Base-by-base conservation (phyloP, 129 eudicot genomes). In the Silybum marianum region DNA sequence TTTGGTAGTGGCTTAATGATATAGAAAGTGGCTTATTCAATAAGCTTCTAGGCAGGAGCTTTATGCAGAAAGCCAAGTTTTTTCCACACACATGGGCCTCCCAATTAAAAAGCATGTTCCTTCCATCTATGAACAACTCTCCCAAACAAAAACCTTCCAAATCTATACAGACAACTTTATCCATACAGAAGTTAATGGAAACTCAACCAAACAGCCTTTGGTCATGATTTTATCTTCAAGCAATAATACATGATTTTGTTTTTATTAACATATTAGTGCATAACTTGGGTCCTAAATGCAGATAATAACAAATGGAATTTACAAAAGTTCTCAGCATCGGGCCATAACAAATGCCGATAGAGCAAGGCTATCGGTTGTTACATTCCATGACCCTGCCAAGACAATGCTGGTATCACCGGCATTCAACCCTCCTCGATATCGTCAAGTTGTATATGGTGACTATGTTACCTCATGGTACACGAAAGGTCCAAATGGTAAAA, bases 401-500 rank as follows among this genome's bases (percentile, higher is more conserved):
- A 85, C 93, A 0, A 90, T 79, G 75, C 70, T 36, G 16, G 87
- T 96, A 36, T 77, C 84, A 73, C 98, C 99, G 28, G 93, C 89
- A 48, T 79, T 90, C 14, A 72, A 91, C 51, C 98, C 91, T 23
- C 92, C 92, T 22, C 78, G 36, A 36, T 96, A 96, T 81, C 88
- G 80, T 25, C 82, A 78, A 23, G 97, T 91, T 71, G 70, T 84
- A 24, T 96, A 96, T 78, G 99, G 95, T 11, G 99, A 93, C 76
- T 89, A 93, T 87, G 93, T 93, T 25, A 78, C 89, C 2, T 93
- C 97, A 14, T 96, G 99, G 98, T 96, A 96, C 85, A 84, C 99
- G 0, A 96, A 93, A 72, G 99, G 99, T n/a, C 99, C 99, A 2
- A 97, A 93, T 72, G 99, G 99, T n/a, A 96, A 90, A 81, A 91